These are phyloP conservation scores for Alternaria panax DNA, from an alignment of 2,329 filamentous ascomycete species.

Conservation along the genomic window DNA sequence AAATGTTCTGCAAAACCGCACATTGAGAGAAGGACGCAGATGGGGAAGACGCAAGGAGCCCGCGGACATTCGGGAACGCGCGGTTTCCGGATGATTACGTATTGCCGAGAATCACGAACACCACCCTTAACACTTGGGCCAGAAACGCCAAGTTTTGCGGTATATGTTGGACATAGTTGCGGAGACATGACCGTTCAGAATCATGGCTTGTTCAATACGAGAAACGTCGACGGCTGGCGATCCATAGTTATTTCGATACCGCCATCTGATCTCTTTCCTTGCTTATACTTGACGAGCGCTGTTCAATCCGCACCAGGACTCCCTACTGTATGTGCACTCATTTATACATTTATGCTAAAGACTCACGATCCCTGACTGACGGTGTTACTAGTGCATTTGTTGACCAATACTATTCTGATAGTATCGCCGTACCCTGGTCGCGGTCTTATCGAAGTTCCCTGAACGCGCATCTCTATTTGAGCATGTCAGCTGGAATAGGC, in stretches of 20 bases:
- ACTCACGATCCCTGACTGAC: not conserved
- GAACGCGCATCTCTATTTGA: not conserved
- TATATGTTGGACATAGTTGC: not conserved
- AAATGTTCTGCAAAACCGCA: not conserved
- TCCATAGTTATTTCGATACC: not conserved
- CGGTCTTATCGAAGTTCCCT: not conserved
- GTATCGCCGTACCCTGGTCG: not conserved
- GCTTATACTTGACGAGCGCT: not conserved
- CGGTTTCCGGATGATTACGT: not conserved
- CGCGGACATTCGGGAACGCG: not conserved
- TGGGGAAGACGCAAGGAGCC: not conserved
- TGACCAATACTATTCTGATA: not conserved
- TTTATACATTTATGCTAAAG: not conserved
- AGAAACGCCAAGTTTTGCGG: not conserved
- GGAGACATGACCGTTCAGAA: not conserved
- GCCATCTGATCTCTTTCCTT: not conserved
- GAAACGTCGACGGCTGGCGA: not conserved
- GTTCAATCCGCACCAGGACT: not conserved
- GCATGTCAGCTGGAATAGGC: conserved; percentile 3
- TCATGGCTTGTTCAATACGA: not conserved
- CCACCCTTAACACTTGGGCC: not conserved
- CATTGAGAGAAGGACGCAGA: not conserved
- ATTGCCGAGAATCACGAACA: not conserved
- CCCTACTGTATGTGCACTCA: not conserved
- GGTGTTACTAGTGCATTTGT: not conserved